phyloP scores from a whole-genome alignment of 1,139 yeast species.

The Geotrichum siamense region DNA sequence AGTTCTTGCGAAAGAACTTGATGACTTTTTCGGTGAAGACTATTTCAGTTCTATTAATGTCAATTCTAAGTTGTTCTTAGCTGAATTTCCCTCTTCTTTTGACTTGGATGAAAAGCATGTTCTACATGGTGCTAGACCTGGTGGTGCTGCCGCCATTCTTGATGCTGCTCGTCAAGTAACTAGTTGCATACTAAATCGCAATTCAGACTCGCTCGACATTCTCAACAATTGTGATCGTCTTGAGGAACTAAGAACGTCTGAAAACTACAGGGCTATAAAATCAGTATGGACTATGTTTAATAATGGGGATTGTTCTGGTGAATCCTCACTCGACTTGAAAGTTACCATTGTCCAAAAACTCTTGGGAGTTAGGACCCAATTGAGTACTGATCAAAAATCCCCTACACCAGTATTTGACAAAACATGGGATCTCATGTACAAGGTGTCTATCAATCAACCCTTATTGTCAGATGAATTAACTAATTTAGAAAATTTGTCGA shows the following conservation, averaged over 20 bases:
- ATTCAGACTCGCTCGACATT: conserved; percentile 26
- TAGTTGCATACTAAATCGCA: conserved; percentile 22
- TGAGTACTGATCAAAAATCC: background rate
- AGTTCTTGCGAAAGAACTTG: background rate
- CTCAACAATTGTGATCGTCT: conserved; percentile 28
- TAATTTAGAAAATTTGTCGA: background rate
- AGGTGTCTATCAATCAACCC: background rate
- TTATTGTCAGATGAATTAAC: background rate
- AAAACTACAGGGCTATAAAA: conserved; percentile 31
- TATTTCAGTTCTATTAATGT: background rate
- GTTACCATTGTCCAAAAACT: background rate
- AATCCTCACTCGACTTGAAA: background rate
- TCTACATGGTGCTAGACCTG: conserved; percentile 12
- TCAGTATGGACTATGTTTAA: conserved; percentile 19
- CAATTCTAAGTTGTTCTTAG: background rate
- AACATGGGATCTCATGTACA: background rate
- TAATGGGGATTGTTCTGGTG: background rate
- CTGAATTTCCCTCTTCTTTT: conserved; percentile 1
- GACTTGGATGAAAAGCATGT: background rate
- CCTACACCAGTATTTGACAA: background rate
- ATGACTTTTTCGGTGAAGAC: background rate
- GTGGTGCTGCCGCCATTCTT: conserved; percentile 27
- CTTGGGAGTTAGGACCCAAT: background rate
- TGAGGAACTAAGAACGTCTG: conserved; percentile 34
- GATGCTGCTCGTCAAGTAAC: conserved; percentile 34